phyloP scores from a whole-genome alignment of 2,329 filamentous ascomycete genomes.

The Penicillium brasilianum region DNA sequence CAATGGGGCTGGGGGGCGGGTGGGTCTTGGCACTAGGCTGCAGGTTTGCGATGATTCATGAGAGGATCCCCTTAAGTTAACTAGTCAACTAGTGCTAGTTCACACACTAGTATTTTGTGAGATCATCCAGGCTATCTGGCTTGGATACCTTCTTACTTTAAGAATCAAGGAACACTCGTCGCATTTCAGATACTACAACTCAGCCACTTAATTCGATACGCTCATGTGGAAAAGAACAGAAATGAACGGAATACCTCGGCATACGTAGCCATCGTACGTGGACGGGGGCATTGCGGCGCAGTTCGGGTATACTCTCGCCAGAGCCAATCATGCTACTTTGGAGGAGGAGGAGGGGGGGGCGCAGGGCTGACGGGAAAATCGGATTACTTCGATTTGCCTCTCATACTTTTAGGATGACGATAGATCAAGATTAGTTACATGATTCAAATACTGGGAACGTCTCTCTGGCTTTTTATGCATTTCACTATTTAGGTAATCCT shows the following conservation, averaged over 20 bases:
- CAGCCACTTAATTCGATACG: neutral
- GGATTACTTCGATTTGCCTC: neutral
- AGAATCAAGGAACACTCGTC: neutral
- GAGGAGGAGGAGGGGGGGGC: conserved; percentile 16
- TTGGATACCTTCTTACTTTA: neutral
- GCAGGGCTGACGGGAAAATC: conserved; percentile 14
- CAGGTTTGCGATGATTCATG: conserved; percentile 27
- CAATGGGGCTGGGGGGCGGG: conserved; percentile 22
- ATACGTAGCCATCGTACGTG: conserved; percentile 5
- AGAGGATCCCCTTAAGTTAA: neutral
- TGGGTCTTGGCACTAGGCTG: conserved; percentile 28
- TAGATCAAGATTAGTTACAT: neutral
- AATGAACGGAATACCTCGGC: neutral
- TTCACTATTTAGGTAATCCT: neutral
- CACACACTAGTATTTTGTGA: too few species aligned
- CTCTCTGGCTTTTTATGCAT: neutral
- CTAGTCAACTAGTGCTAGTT: too few species aligned
- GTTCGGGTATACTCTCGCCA: conserved; percentile 5
- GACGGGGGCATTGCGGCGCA: conserved; percentile 10
- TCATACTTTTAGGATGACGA: neutral
- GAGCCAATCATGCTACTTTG: conserved; percentile 13
- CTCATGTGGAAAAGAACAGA: neutral
- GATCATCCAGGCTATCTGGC: too few species aligned
- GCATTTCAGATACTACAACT: neutral
- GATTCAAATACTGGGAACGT: neutral